Percentiles rank a stretch among this genome's conserved stretches.
phyloP scores from a whole-genome alignment of 805 yeast species.

The Dipodascopsis tothii region DNA sequence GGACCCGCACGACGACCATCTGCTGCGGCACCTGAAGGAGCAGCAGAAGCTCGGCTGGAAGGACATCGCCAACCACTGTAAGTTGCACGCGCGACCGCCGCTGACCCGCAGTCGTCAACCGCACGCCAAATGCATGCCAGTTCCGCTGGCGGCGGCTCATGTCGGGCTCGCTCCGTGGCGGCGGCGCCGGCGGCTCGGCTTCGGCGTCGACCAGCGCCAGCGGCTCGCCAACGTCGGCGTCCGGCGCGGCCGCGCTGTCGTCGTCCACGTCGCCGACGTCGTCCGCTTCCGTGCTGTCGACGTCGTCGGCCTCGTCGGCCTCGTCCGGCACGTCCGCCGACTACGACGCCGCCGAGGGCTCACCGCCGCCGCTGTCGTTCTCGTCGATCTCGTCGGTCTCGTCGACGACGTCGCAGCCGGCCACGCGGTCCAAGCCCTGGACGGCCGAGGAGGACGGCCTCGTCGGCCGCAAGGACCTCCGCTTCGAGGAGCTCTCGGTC shows the following conservation, averaged over 20 bases:
- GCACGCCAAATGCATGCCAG: constrained; percentile 86
- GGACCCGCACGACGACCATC: constrained; percentile 70
- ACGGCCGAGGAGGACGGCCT: constrained; percentile 68
- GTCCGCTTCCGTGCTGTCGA: constrained; percentile 7
- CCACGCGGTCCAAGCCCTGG: constrained; percentile 34
- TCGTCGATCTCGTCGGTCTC: constrained; percentile 1
- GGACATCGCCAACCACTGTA: constrained; percentile 65
- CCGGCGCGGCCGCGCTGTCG: too few species aligned
- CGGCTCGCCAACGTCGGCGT: too few species aligned
- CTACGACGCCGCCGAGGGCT: constrained; percentile 8
- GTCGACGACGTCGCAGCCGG: not conserved
- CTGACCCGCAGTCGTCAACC: constrained; percentile 41
- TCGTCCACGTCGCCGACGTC: constrained; percentile 2
- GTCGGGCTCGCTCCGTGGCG: constrained; percentile 35
- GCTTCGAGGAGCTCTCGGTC: constrained; percentile 65
- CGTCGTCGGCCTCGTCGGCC: constrained; percentile 1
- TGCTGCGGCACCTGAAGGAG: constrained; percentile 70
- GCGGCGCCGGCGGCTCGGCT: constrained; percentile 11
- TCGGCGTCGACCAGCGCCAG: constrained; percentile 2
- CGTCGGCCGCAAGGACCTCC: constrained; percentile 48
- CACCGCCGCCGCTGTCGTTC: not conserved
- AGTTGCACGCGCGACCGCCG: not conserved
- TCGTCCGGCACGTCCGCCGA: constrained; percentile 5
- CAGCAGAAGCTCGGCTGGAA: constrained; percentile 82
- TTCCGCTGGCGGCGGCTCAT: constrained; percentile 76